Base-by-base conservation (phyloP, 2,329 filamentous ascomycete species). In the Aureobasidium pullulans region DNA sequence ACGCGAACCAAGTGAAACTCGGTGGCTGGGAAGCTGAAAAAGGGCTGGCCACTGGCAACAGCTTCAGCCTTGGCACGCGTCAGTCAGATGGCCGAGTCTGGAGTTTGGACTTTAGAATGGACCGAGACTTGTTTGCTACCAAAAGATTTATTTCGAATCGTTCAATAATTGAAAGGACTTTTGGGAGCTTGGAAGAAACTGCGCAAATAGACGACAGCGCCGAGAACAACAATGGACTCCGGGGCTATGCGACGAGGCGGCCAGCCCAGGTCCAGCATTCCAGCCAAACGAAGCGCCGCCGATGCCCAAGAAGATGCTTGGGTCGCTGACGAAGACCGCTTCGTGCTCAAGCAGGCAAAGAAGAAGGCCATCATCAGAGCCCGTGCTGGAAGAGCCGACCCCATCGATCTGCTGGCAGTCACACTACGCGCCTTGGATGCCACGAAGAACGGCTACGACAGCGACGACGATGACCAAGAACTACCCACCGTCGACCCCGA, bases 311-410 rank as follows among this genome's bases (percentile, higher is more conserved):
- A 80, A 66, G 76, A 75, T 60, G 76, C 77, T 23, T 99, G 94
- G 80, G 89, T 97, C 19, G 89, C 93, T 56, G 89, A 96, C 67
- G 94, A 99, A 73, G 94, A 99, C 76, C 86, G 88, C 64, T 99
- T 99, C 69, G 94, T 97, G 60, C 78, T 99, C 69, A 92, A 91
- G 74, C 94, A 99, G 75, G 88, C 93, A 48, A 99, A 97, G 80
- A 97, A 95, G 79, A 97, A 96, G 78, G 93, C 94, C 43, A 89
- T 92, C 64, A 95, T 99, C 66, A 87, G 94, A 42, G 91, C 97
- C 47, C 89, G 91, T 66, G 92, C 95, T 73, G 88, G 89, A 10
- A 85, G 95, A 65, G 92, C 93, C 59, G 92, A 90, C 70, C 89
- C 93, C 9, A 93, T 97, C 68, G 94, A 99, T 76, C 92, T 89